Conservation (phyloP, 371 early-diverging fungal genomes). For the Syncephalis plumigaleata region DNA sequence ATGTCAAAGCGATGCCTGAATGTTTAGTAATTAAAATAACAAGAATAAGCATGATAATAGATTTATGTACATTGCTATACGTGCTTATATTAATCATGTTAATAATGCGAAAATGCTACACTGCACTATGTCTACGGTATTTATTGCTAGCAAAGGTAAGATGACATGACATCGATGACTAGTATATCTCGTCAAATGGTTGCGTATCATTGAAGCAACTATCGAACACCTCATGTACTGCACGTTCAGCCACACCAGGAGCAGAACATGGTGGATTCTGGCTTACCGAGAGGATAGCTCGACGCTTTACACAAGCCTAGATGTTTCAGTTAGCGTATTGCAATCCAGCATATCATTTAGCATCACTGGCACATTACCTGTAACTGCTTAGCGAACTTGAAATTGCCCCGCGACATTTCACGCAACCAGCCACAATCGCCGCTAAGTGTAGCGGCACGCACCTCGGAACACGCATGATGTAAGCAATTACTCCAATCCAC, state of each 20-base stretch:
- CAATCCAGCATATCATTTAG: too few relatives aligned
- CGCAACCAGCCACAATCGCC: conserved; percentile 82
- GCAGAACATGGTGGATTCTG: conserved; percentile 53
- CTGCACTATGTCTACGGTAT: too few relatives aligned
- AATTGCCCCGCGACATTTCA: conserved; percentile 65
- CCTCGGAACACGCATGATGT: conserved; percentile 87
- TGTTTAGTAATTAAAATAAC: too few relatives aligned
- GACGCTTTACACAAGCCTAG: conserved; percentile 67
- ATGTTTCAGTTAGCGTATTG: neutral
- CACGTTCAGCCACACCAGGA: conserved; percentile 60
- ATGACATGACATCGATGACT: neutral
- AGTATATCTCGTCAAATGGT: conserved; percentile 66
- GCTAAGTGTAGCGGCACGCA: conserved; percentile 79
- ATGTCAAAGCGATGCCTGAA: too few relatives aligned
- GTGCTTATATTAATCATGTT: too few relatives aligned
- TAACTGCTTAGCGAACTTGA: conserved; percentile 74
- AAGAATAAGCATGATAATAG: too few relatives aligned
- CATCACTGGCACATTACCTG: conserved; percentile 28
- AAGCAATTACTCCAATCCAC: conserved; percentile 67
- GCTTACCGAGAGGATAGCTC: conserved; percentile 63
- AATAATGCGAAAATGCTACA: too few relatives aligned
- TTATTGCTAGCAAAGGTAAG: too few relatives aligned
- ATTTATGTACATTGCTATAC: too few relatives aligned
- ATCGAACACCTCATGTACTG: conserved; percentile 74
- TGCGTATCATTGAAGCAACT: conserved; percentile 84